Evolutionary conservation across 192 early-diverging fungal species (phyloP).

Genomic region (Oehlia diaphana): DNA sequence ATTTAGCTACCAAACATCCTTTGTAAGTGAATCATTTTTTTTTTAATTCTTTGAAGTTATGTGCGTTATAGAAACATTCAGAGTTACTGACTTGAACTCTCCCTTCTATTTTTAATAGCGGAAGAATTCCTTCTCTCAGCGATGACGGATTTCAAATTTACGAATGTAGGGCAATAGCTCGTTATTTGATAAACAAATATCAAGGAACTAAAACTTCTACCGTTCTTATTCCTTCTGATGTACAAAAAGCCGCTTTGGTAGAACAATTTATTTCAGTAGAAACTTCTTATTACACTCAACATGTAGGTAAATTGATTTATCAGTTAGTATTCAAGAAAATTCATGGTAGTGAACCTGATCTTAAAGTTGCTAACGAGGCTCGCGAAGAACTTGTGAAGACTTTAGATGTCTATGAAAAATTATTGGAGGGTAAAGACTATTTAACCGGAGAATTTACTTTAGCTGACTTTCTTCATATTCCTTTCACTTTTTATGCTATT

Average conservation of each 20-base stretch:
- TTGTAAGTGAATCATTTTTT: conserved; percentile 23
- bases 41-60: too few relatives aligned
- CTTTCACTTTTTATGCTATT: too few relatives aligned
- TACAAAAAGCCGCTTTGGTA: conserved; percentile 30
- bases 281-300: not conserved
- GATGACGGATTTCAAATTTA: too few relatives aligned
- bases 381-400: not conserved
- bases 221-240: conserved; percentile 33
- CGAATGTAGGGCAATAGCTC: conserved; percentile 8
- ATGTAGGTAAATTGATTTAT: not conserved
- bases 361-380: not conserved
- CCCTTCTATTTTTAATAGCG: too few relatives aligned
- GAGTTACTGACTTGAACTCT: not conserved
- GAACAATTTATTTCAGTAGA: conserved; percentile 40
- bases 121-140: too few relatives aligned
- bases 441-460: too few relatives aligned
- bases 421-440: too few relatives aligned
- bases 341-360: not conserved
- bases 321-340: not conserved
- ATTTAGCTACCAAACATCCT: conserved; percentile 34
- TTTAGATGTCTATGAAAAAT: conserved; percentile 27
- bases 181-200: conserved; percentile 33
- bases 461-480: too few relatives aligned
- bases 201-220: conserved; percentile 5
- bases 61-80: too few relatives aligned